These are phyloP conservation scores for Apostasia ramifera DNA, from an alignment of 106 monocot species.

Conservation along the genomic window DNA sequence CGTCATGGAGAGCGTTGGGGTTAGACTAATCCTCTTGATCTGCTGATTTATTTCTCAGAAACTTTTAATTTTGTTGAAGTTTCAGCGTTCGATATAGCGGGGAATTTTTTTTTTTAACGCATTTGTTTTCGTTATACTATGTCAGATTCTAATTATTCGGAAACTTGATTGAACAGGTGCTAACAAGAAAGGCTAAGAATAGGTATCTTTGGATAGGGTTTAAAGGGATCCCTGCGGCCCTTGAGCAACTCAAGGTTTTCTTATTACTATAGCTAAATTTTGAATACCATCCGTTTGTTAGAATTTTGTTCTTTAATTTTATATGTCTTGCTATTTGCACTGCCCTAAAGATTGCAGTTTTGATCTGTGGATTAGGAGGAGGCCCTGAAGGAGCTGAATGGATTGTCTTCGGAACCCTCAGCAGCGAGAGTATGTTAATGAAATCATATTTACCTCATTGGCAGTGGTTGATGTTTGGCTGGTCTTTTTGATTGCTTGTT, in stretches of 20 bases:
- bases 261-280: too few relatives aligned
- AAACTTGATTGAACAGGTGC: conserved; percentile 25
- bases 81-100: too few relatives aligned
- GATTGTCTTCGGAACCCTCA: neutral
- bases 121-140: conserved; percentile 1
- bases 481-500: too few relatives aligned
- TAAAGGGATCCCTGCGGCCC: conserved; percentile 54
- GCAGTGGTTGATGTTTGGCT: too few relatives aligned
- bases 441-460: too few relatives aligned
- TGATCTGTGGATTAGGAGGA: conserved; percentile 21
- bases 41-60: neutral
- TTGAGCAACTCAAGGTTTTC: conserved; percentile 60
- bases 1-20: conserved; percentile 89
- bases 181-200: conserved; percentile 78
- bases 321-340: neutral
- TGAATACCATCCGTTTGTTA: neutral
- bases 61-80: neutral
- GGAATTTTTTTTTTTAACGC: neutral
- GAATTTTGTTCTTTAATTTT: neutral
- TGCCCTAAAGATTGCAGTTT: neutral
- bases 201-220: conserved; percentile 86
- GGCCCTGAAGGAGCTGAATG: conserved; percentile 19
- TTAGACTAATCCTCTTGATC: conserved; percentile 14
- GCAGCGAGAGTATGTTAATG: neutral
- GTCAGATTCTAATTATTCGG: neutral